phyloP scores from a whole-genome alignment of 176 grass and related monocot species.

The Oryza brachyantha region DNA sequence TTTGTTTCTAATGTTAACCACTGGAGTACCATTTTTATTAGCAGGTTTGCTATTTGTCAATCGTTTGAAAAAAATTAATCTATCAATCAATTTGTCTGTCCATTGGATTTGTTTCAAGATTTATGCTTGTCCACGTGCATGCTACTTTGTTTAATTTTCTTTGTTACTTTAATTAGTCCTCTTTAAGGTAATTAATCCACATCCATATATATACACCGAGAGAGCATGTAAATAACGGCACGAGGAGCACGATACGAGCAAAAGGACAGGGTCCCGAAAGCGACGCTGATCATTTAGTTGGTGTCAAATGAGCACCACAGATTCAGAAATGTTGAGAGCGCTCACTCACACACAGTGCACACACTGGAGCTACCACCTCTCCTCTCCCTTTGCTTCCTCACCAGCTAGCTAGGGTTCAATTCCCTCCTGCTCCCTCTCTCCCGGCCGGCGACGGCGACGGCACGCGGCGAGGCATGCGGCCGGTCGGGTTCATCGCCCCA shows the following conservation, averaged over 20 bases:
- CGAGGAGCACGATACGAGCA: constrained; percentile 3
- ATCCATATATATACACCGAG: background rate
- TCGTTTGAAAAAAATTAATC: no score
- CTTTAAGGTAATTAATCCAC: no score
- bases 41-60: no score
- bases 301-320: constrained; percentile 20
- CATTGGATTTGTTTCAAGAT: no score
- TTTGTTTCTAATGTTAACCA: background rate
- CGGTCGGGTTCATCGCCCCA: background rate
- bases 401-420: constrained; percentile 34
- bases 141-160: no score
- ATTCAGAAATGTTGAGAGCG: background rate
- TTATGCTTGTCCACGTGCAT: no score
- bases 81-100: no score
- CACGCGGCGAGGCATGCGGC: background rate
- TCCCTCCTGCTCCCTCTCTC: background rate
- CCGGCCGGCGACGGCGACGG: background rate
- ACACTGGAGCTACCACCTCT: constrained; percentile 1
- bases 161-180: no score
- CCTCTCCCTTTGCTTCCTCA: background rate
- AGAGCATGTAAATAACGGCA: background rate
- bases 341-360: constrained; percentile 14
- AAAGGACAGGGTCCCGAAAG: constrained; percentile 40
- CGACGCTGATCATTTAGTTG: constrained; percentile 36
- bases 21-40: background rate